Percentiles rank a stretch among this genome's conserved stretches.
Evolutionary conservation across 2,329 filamentous ascomycete species (phyloP).

Genomic region (Alternaria conjuncta): DNA sequence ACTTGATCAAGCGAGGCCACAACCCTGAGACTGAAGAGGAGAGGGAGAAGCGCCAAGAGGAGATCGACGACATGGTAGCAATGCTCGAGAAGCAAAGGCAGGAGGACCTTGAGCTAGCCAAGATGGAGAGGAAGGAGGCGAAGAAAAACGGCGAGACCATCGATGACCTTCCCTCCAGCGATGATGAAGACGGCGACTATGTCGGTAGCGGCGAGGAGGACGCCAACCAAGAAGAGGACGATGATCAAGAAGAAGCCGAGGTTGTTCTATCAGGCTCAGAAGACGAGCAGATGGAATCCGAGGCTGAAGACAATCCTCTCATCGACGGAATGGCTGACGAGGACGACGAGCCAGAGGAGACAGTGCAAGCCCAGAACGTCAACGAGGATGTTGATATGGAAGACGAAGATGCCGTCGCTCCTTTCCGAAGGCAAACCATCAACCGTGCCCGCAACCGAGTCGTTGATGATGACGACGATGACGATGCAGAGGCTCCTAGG

Average conservation of each 20-base stretch:
- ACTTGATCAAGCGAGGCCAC: slow-evolving; percentile 79
- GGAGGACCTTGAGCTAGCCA: slow-evolving; percentile 80
- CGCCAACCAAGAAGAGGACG: slow-evolving; percentile 48
- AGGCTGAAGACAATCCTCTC: slow-evolving; percentile 26
- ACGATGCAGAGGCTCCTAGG: slow-evolving; percentile 25
- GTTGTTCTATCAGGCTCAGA: slow-evolving; percentile 35
- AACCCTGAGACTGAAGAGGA: slow-evolving; percentile 86
- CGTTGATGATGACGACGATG: slow-evolving; percentile 67
- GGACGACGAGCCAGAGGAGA: slow-evolving; percentile 35
- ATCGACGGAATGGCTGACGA: slow-evolving; percentile 53
- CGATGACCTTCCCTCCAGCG: slow-evolving; percentile 55
- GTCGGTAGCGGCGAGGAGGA: slow-evolving; percentile 56
- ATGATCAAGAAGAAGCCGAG: slow-evolving; percentile 39
- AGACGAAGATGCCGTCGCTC: slow-evolving; percentile 54
- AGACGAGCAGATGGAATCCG: slow-evolving; percentile 37
- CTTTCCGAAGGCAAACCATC: slow-evolving; percentile 57
- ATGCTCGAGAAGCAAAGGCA: slow-evolving; percentile 77
- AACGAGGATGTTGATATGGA: slow-evolving; percentile 52
- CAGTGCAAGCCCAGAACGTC: slow-evolving; percentile 16
- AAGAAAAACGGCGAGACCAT: slow-evolving; percentile 64
- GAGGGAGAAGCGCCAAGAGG: slow-evolving; percentile 77
- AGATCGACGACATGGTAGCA: slow-evolving; percentile 78
- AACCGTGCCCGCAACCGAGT: slow-evolving; percentile 60
- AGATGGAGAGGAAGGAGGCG: slow-evolving; percentile 74
- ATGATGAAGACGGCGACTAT: slow-evolving; percentile 63